phyloP scores from a whole-genome alignment of 768 basidiomycete genomes.

The Lenzites betulinus region DNA sequence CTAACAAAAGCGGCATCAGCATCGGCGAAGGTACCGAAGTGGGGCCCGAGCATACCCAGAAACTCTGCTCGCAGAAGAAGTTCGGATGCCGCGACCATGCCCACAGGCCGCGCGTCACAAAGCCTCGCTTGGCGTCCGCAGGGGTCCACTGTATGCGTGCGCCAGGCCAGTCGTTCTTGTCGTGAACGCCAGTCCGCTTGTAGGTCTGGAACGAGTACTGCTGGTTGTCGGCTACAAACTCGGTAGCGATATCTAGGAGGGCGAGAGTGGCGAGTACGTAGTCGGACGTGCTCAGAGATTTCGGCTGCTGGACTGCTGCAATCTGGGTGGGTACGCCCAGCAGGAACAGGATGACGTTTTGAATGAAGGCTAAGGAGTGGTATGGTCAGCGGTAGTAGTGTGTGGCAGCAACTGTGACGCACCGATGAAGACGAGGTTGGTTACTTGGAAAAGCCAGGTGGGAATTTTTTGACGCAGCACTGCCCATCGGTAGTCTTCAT shows the following conservation, averaged over 20 bases:
- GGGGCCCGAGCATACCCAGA: slow-evolving; percentile 57
- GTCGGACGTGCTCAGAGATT: slow-evolving; percentile 58
- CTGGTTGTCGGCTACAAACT: slow-evolving; percentile 90
- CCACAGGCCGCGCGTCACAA: slow-evolving; percentile 85
- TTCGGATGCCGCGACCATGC: slow-evolving; percentile 90
- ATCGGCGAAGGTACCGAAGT: background rate
- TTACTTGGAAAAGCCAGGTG: slow-evolving; percentile 55
- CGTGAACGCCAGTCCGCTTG: slow-evolving; percentile 55
- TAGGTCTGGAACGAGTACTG: slow-evolving; percentile 84
- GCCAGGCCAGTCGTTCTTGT: slow-evolving; percentile 60
- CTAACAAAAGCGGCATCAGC: slow-evolving; percentile 36
- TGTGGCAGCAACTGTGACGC: slow-evolving; percentile 17
- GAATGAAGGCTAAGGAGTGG: slow-evolving; percentile 55
- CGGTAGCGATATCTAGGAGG: slow-evolving; percentile 59
- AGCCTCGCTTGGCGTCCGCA: slow-evolving; percentile 75
- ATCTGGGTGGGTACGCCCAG: slow-evolving; percentile 64
- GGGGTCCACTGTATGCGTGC: slow-evolving; percentile 67
- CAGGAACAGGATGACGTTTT: slow-evolving; percentile 79
- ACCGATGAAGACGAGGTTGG: slow-evolving; percentile 75
- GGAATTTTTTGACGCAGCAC: slow-evolving; percentile 66
- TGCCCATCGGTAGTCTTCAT: slow-evolving; percentile 93
- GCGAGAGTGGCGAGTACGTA: slow-evolving; percentile 59
- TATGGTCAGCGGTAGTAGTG: background rate
- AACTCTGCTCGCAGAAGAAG: slow-evolving; percentile 85
- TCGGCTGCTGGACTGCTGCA: slow-evolving; percentile 56